Evolutionary conservation across 345 rosid species (phyloP), one percentile per base, ranked within the genome.

Genomic region (Gossypium stocksii): DNA sequence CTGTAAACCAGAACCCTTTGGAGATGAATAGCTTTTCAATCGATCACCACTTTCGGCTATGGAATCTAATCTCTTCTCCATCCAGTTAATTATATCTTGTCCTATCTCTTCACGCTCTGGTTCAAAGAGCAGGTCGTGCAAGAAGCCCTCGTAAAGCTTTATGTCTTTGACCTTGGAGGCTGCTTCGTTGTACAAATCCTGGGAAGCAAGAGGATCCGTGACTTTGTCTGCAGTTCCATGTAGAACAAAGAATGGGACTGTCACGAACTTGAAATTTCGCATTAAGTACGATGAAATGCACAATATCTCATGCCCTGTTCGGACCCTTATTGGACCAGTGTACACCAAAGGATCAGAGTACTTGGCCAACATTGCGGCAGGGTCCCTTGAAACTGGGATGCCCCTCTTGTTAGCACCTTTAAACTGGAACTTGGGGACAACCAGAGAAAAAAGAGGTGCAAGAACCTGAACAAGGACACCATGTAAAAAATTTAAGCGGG

Each of bases 381-480:
- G 98, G 79, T 95, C 97, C 82, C 98, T 86, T 9, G 98, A 80
- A 54, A 95, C 99, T 22, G 99, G 99, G 77, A 95, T 88, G 41
- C 99, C 99, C 80, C 93, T 86, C 82, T 89, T 95, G 91, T 95
- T 95, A 44, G 98, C 98, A 80, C 99, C 99, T 82, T 93, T 95
- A 75, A 95, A 91, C 82, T 90, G 99, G 80, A 86, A 85, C 86
- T 83, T 88, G 13, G 99, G 99, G 2, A 78, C 93, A 2, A 95
- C 78, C 80, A 91, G 79, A 65, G 99, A 93, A 80, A 95, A 84
- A 69, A 95, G 56, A 49, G 99, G 99, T 75, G 98, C 99, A 65
- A 95, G 82, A 5, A 93, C 99, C 99, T 95, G 85, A 74, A 77
- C 4, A 34, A 75, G 60, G 34, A 43, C n/a, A 22, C 2, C 11